Base-by-base conservation (phyloP, 768 basidiomycete species). In the Lactifluus hygrophoroides region DNA sequence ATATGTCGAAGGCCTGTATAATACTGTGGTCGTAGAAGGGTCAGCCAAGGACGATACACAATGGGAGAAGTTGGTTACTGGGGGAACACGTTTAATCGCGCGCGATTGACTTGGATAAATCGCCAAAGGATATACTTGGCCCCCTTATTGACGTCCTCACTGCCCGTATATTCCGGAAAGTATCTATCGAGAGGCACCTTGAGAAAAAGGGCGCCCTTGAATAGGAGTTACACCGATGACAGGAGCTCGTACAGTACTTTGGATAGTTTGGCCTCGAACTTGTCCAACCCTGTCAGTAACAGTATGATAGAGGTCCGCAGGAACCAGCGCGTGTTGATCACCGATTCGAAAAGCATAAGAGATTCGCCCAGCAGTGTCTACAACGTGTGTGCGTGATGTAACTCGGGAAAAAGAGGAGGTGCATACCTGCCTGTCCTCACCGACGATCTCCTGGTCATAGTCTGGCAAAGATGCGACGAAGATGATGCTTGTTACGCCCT, bases 401-500 rank as follows among this genome's bases (percentile, higher is more conserved):
- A 27, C 25, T 3, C 1, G 46, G 32, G 10, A 68, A 25, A 11
- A 3, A 11, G 51, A n/a, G 13, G 5, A 70, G 0, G 84, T 42
- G 9, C 40, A 42, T 42, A 42, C 40, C 40, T 10, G 5, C 32
- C 5, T 5, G 5, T 5, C 32, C 10, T 32, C 32, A 5, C 32
- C 32, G 32, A 10, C 5, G 10, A 32, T 10, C 32, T 5, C 82
- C 66, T 86, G 82, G 64, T 90, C 86, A 66, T 90, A 90, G 70
- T 88, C 86, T 70, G 80, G 82, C 60, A 88, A 69, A 11, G 84
- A 81, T 28, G 82, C 81, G 67, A 83, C 86, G 71, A 87, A 87
- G 45, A 88, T 83, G 68, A 88, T 84, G 37, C 75, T 77, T 7
- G 84, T 86, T 28, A 85, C 83, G n/a, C 71, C 72, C 66, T 85